Evolutionary conservation across 305 asterid species (phyloP), one percentile per base, ranked within the genome.

Genomic region (Andrographis paniculata): DNA sequence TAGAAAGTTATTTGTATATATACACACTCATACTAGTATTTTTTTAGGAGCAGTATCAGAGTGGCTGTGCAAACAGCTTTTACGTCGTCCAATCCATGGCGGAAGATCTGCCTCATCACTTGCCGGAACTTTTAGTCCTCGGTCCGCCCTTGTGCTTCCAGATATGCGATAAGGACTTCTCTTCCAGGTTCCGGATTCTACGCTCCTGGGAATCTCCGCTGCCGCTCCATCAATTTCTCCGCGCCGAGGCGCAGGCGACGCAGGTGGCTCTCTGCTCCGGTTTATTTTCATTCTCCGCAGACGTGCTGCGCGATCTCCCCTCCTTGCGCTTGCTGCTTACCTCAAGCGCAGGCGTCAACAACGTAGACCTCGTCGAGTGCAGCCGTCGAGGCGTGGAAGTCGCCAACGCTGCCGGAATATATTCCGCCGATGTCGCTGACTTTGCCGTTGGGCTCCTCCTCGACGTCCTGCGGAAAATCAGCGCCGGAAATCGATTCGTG

Each of bases 351-450:
- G 95, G 95, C 49, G 42, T 75, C 44, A 17, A 86, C 66, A 74
- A 86, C 53, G 67, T 86, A 13, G 86, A 86, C 54, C 68, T 82
- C 6, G 18, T 9, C 4, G 83, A 73, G 75, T 79, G 92, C 54
- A 78, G 83, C 62, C 78, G 66, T 51, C 70, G 75, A 6, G 77
- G 79, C 56, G 62, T 82, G 15, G 42, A 72, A 9, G 63, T 79
- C 28, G 75, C 88, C 14, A 42, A 67, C 48, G 72, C 83, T 4
- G 18, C 66, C 12, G 13, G 28, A 13, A 17, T 75, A 2, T 71
- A 54, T 61, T 86, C 92, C 12, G 72, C 52, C 0, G 91, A 85
- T 35, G 87, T 73, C 11, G 91, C 94, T 4, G 94, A 85, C 48
- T 41, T 67, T 6, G 87, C 94, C 1, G 87, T 77, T 40, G 95